These are phyloP conservation scores for Miscanthus lutarioriparius DNA, from an alignment of 176 grass and related monocot species.

Conservation along the genomic window DNA sequence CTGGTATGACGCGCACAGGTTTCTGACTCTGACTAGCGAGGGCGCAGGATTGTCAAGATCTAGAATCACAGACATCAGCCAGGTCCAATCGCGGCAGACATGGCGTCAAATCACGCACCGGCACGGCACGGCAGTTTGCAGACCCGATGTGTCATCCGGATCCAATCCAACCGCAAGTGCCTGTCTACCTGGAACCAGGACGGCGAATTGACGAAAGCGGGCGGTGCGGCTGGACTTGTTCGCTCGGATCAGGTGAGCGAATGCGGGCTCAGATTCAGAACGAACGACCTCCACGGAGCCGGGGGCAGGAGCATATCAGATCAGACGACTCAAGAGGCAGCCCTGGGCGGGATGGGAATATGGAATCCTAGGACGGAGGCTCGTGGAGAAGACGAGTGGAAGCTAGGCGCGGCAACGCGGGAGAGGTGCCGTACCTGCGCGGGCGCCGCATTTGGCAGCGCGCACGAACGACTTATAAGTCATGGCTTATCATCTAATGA, in stretches of 20 bases:
- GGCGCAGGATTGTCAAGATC: neutral
- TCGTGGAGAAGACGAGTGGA: neutral
- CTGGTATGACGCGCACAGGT: neutral
- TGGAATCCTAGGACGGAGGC: neutral
- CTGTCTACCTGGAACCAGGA: neutral
- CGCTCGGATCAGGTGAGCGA: neutral
- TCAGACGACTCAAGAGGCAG: neutral
- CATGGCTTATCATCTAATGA: too few species aligned
- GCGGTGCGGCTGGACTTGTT: neutral
- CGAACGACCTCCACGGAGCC: neutral
- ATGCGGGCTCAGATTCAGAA: neutral
- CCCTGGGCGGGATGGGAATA: neutral
- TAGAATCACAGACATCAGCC: neutral
- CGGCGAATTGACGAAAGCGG: neutral
- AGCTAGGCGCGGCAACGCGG: too few species aligned
- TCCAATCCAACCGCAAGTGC: neutral
- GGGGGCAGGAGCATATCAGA: neutral
- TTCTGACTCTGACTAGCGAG: conserved; percentile 16
- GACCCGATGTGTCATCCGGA: neutral
- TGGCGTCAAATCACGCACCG: neutral
- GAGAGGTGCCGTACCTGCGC: conserved; percentile 51
- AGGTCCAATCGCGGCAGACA: too few species aligned
- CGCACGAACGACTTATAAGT: too few species aligned
- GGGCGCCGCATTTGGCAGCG: conserved; percentile 62
- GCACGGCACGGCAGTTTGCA: neutral